These are phyloP conservation scores for Calocera cornea DNA, from an alignment of 768 basidiomycete genomes.

Conservation along the genomic window DNA sequence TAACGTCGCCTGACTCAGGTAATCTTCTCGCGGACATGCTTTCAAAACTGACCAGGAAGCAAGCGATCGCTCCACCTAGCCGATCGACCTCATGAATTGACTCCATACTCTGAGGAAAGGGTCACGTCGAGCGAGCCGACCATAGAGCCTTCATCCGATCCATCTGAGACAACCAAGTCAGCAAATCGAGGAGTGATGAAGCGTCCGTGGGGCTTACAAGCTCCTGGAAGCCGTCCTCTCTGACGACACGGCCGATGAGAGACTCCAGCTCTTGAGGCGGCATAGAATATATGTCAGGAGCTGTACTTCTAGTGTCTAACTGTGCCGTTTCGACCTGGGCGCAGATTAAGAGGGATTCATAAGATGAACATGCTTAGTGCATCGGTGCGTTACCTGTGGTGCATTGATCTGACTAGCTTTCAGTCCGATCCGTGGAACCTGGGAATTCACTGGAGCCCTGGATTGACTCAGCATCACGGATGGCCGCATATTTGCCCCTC, in stretches of 20 bases:
- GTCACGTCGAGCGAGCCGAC: neutral
- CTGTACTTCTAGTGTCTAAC: neutral
- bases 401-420: no score
- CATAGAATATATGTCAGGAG: neutral
- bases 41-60: no score
- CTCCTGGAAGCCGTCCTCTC: neutral
- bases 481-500: no score
- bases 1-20: no score
- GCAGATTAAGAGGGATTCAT: neutral
- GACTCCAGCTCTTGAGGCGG: neutral
- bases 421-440: no score
- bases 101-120: no score
- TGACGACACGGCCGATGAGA: neutral
- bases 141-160: neutral
- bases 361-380: neutral
- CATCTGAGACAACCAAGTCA: neutral
- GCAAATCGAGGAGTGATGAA: neutral
- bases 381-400: no score
- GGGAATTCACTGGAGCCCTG: no score
- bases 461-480: no score
- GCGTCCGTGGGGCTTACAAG: neutral
- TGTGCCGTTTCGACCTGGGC: neutral
- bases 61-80: no score
- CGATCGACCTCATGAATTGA: no score
- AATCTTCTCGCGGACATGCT: no score